Percentiles rank a stretch among this genome's conserved stretches.
Evolutionary conservation across 148 eudicot species (phyloP).

Genomic region (Diospyros kaki): DNA sequence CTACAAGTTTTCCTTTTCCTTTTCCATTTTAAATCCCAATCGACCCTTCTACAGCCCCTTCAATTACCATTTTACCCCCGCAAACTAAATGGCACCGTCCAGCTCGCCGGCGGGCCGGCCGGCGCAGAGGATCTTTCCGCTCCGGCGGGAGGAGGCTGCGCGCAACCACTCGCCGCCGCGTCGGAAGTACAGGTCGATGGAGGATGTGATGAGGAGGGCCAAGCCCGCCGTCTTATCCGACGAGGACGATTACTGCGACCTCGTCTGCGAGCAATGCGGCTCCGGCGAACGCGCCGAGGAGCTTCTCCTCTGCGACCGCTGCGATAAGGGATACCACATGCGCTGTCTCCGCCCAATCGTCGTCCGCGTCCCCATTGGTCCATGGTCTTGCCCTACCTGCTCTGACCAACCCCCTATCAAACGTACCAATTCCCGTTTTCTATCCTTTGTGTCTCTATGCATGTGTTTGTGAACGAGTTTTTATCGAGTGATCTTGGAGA

Average conservation of each 20-base stretch:
- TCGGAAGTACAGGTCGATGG: constrained; percentile 41
- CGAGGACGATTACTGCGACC: constrained; percentile 31
- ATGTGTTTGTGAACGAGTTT: background rate
- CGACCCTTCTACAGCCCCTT: background rate
- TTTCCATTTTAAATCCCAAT: background rate
- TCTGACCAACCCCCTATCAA: constrained; percentile 29
- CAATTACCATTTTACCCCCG: background rate
- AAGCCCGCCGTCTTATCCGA: constrained; percentile 29
- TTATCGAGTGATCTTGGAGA: background rate
- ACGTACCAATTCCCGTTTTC: constrained; percentile 30
- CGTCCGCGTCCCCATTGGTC: constrained; percentile 69
- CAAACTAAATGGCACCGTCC: constrained; percentile 13
- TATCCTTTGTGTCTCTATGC: background rate
- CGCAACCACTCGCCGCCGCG: constrained; percentile 14
- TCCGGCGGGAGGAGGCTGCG: constrained; percentile 14
- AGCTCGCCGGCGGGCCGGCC: constrained; percentile 21
- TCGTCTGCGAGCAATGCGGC: constrained; percentile 65
- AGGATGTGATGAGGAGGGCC: constrained; percentile 41
- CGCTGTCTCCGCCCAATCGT: constrained; percentile 68
- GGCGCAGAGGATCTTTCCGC: constrained; percentile 12
- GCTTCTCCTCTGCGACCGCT: constrained; percentile 68
- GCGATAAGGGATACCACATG: constrained; percentile 84
- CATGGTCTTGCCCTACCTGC: constrained; percentile 72
- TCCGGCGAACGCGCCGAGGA: constrained; percentile 58
- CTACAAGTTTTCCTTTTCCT: too few relatives aligned